phyloP scores from a whole-genome alignment of 495 filamentous ascomycete species.

The Penicillium atrosanguineum region DNA sequence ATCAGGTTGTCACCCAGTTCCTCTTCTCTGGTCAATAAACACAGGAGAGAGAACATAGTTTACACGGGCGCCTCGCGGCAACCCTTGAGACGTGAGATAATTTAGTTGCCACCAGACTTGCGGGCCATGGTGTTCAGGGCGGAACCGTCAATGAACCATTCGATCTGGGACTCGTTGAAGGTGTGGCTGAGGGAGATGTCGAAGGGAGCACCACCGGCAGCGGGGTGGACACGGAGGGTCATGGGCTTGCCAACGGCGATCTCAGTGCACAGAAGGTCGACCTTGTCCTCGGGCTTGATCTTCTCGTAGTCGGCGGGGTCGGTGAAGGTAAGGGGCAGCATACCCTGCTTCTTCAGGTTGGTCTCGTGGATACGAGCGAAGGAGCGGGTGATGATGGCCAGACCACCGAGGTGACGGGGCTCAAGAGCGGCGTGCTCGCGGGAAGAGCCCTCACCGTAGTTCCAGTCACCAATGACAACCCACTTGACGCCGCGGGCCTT shows the following conservation, averaged over 20 bases:
- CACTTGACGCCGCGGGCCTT: slow-evolving; percentile 93
- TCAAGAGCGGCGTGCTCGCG: slow-evolving; percentile 98
- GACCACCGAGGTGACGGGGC: slow-evolving; percentile 93
- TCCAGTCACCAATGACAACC: slow-evolving; percentile 99
- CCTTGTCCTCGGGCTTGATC: slow-evolving; percentile 88
- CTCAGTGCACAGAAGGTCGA: slow-evolving; percentile 87
- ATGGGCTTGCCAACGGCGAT: slow-evolving; percentile 91
- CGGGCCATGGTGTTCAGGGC: slow-evolving; percentile 96
- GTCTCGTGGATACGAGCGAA: slow-evolving; percentile 99
- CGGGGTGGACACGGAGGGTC: slow-evolving; percentile 86
- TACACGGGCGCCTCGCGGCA: slow-evolving; percentile 26
- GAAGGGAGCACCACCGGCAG: slow-evolving; percentile 68
- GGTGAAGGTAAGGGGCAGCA: slow-evolving; percentile 94
- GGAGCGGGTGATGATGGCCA: slow-evolving; percentile 92
- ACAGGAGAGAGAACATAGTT: slow-evolving; percentile 30
- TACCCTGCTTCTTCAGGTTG: slow-evolving; percentile 99
- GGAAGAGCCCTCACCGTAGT: slow-evolving; percentile 97
- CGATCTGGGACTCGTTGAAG: slow-evolving; percentile 94
- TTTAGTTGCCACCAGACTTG: slow-evolving; percentile 54
- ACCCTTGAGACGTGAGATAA: slow-evolving; percentile 7
- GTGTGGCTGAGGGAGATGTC: slow-evolving; percentile 87
- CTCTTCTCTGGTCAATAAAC: slow-evolving; percentile 17
- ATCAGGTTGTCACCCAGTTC: slow-evolving; percentile 7
- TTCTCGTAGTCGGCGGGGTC: slow-evolving; percentile 97
- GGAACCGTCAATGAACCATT: slow-evolving; percentile 97